Percentiles rank a stretch among this genome's conserved stretches.
Conservation (phyloP, 2,329 filamentous ascomycete species). For the Neofusicoccum kwambonambiense region DNA sequence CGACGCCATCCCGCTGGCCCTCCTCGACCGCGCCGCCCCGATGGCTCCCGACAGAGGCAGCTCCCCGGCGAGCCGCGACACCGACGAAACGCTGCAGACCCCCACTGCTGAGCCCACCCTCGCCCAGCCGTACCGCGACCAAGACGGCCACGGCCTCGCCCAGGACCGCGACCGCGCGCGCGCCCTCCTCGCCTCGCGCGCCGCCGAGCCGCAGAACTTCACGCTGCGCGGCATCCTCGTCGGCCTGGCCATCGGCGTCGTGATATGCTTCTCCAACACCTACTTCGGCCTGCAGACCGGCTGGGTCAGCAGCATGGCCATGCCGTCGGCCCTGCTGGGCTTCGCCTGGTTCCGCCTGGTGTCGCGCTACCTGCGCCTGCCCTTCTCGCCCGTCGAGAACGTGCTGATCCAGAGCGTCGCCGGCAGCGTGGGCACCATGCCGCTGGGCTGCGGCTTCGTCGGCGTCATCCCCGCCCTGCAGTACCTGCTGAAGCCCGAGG, state of each 20-base stretch:
- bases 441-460: slow-evolving; percentile 90
- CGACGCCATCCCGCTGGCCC: slow-evolving; percentile 10
- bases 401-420: slow-evolving; percentile 95
- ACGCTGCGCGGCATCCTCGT: slow-evolving; percentile 77
- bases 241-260: slow-evolving; percentile 78
- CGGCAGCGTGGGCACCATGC: slow-evolving; percentile 94
- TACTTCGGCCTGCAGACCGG: slow-evolving; percentile 97
- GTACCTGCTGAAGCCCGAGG: slow-evolving; percentile 73
- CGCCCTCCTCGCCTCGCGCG: slow-evolving; percentile 21
- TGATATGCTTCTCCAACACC: slow-evolving; percentile 96
- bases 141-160: neutral
- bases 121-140: neutral
- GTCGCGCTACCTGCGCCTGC: slow-evolving; percentile 68
- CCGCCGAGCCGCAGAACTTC: slow-evolving; percentile 64
- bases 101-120: slow-evolving; percentile 5
- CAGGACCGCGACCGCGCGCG: slow-evolving; percentile 14
- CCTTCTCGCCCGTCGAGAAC: slow-evolving; percentile 94
- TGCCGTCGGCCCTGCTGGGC: slow-evolving; percentile 91
- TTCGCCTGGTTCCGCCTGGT: slow-evolving; percentile 90
- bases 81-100: neutral
- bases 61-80: neutral
- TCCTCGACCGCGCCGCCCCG: neutral
- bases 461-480: slow-evolving; percentile 92
- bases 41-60: slow-evolving; percentile 38
- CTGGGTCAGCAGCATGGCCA: slow-evolving; percentile 86